These are phyloP conservation scores for Leccinum subgranulosum DNA, from an alignment of 768 basidiomycete genomes.

Conservation along the genomic window DNA sequence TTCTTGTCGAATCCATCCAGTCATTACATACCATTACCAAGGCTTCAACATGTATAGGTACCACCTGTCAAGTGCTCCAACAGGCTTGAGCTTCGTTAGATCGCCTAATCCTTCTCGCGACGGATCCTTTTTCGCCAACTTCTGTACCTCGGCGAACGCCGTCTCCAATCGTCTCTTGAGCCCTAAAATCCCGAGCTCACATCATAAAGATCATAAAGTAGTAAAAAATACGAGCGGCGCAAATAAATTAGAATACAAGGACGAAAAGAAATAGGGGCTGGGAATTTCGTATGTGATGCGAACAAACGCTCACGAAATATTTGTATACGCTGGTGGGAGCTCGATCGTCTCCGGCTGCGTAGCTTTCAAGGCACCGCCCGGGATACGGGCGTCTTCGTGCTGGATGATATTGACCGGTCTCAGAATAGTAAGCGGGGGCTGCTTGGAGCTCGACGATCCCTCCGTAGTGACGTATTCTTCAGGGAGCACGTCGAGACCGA, in stretches of 20 bases:
- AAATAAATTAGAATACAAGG: not conserved
- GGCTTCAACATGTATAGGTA: slow-evolving; percentile 34
- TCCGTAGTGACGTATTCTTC: not conserved
- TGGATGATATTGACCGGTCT: not conserved
- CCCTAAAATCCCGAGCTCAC: slow-evolving; percentile 27
- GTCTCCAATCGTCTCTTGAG: slow-evolving; percentile 51
- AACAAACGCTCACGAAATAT: not conserved
- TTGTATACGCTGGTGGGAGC: not conserved
- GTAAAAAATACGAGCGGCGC: not conserved
- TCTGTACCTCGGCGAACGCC: slow-evolving; percentile 39
- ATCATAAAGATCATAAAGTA: slow-evolving; percentile 13
- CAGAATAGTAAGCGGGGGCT: not conserved
- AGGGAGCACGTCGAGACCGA: not conserved
- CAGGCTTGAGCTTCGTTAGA: slow-evolving; percentile 15
- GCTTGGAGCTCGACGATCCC: not conserved
- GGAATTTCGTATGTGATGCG: not conserved
- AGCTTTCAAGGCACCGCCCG: not conserved
- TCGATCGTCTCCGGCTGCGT: not conserved
- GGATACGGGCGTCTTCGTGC: not conserved
- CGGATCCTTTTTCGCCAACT: slow-evolving; percentile 12
- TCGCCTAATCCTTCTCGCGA: slow-evolving; percentile 13
- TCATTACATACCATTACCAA: slow-evolving; percentile 31
- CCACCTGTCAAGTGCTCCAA: slow-evolving; percentile 34
- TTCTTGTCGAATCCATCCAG: slow-evolving; percentile 28
- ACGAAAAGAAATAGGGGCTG: not conserved